phyloP scores from a whole-genome alignment of 768 basidiomycete genomes.

The Pisolithus sp. region DNA sequence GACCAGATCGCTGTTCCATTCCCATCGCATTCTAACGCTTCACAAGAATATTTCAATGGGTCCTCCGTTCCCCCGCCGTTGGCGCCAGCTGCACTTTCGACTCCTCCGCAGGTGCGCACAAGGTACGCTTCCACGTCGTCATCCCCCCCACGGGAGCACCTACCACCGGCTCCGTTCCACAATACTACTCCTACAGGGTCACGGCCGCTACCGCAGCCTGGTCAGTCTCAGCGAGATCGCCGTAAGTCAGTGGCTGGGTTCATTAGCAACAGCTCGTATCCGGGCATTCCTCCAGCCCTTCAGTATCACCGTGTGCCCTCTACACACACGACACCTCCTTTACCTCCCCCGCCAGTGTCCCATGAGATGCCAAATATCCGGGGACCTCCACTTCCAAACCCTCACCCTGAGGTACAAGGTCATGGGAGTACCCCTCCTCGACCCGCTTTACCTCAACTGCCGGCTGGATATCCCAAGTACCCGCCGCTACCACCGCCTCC shows the following conservation, averaged over 20 bases:
- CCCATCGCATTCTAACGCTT: conserved; percentile 22
- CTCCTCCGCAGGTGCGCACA: conserved; percentile 22
- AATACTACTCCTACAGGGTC: conserved; percentile 13
- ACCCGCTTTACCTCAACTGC: conserved; percentile 48
- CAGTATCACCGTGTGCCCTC: conserved; percentile 29
- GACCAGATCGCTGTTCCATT: conserved; percentile 18
- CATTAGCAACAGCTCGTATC: conserved; percentile 12
- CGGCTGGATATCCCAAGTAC: conserved; percentile 35
- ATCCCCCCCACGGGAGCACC: conserved; percentile 21
- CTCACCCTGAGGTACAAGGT: conserved; percentile 14
- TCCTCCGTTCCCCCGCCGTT: conserved; percentile 5
- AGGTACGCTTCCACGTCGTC: conserved; percentile 12
- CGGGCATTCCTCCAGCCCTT: conserved; percentile 14
- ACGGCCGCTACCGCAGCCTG: conserved; percentile 28
- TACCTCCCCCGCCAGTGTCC: conserved; percentile 14
- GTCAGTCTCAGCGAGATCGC: conserved; percentile 25
- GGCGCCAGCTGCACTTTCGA: conserved; percentile 10
- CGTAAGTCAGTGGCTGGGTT: conserved; percentile 24
- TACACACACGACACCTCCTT: conserved; percentile 11
- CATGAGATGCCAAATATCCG: conserved; percentile 14
- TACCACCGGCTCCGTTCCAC: conserved; percentile 1
- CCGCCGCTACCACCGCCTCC: conserved; percentile 32
- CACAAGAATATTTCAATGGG: conserved; percentile 12
- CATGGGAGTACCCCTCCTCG: conserved; percentile 29
- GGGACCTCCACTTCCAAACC: conserved; percentile 22